Evolutionary conservation across 768 basidiomycete genomes (phyloP).

Genomic region (Phlegmacium glaucopus): DNA sequence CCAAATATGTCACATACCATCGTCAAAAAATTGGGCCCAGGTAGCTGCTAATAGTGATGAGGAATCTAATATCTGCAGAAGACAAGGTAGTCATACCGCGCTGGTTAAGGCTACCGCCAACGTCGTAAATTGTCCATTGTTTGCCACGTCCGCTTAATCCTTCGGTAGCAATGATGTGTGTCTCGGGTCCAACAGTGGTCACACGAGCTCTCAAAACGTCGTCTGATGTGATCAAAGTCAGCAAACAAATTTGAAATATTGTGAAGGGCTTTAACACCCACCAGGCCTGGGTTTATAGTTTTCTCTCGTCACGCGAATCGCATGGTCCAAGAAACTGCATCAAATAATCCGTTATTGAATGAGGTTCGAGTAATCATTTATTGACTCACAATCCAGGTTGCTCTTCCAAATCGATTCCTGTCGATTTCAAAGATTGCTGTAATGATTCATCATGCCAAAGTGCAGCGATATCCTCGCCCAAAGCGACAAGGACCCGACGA

Average conservation of each 20-base stretch:
- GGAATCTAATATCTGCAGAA: neutral
- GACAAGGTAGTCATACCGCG: constrained; percentile 36
- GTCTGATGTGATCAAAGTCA: constrained; percentile 28
- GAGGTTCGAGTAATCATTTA: neutral
- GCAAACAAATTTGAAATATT: neutral
- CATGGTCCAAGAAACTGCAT: constrained; percentile 56
- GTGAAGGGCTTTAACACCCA: constrained; percentile 20
- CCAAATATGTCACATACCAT: constrained; percentile 36
- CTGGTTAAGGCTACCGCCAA: constrained; percentile 57
- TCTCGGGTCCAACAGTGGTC: constrained; percentile 62
- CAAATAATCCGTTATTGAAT: neutral
- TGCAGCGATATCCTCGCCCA: constrained; percentile 47
- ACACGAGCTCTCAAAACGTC: constrained; percentile 66
- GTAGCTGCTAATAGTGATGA: constrained; percentile 36
- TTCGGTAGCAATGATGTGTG: constrained; percentile 55
- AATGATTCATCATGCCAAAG: constrained; percentile 51
- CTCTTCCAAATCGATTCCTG: constrained; percentile 48
- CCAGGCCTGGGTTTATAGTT: constrained; percentile 53
- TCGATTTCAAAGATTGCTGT: constrained; percentile 36
- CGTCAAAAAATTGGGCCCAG: constrained; percentile 71
- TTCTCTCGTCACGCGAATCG: constrained; percentile 44
- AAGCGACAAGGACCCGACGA: constrained; percentile 48
- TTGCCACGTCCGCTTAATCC: constrained; percentile 29
- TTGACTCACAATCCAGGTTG: constrained; percentile 59
- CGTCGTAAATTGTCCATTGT: constrained; percentile 65